Evolutionary conservation across 306 rosid species (phyloP), one percentile per base, ranked within the genome.

Genomic region (Trifolium repens): DNA sequence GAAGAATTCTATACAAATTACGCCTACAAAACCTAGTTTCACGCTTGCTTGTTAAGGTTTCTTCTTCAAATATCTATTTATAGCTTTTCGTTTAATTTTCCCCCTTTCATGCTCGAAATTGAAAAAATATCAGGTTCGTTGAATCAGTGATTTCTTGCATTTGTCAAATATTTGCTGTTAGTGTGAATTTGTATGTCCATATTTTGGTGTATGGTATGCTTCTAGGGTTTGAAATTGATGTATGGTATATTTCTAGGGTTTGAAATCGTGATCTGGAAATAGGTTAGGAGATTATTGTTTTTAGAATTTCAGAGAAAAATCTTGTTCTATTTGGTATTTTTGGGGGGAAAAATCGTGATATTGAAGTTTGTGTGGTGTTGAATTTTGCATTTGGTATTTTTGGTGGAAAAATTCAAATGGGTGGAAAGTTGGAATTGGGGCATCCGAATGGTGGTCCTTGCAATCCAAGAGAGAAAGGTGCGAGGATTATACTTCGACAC

Each of bases 391-490:
- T 69, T 72, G 39, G 19, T 17, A 16, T 79, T 62, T 57, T 57
- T 74, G 80, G 79, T 34, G 61, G 82, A 80, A 73, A 75, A 53
- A 12, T 84, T 82, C 5, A 22, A 46, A 94, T 94, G 97, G 88
- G 89, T 4, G 86, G 82, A 66, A 90, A 77, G 84, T 73, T 85
- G 80, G 88, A 82, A 34, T 74, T 91, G 77, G 89, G 90, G 74
- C 74, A 66, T 76, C 84, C 88, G 0, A 89, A 67, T 81, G 44
- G 74, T 3, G 76, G 37, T 76, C 71, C 75, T 30, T 71, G 81
- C 63, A 82, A 78, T 82, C 85, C 83, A 49, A 88, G 77, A 73
- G 94, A 91, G 80, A 89, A 87, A 67, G 87, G 88, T 2, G 91
- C 91, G 8, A 87, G 88, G 61, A 88, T 77, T 59, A 90, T 94